These are phyloP conservation scores for Neopestalotiopsis sp. DNA, from an alignment of 2,329 filamentous ascomycete species.

Conservation along the genomic window DNA sequence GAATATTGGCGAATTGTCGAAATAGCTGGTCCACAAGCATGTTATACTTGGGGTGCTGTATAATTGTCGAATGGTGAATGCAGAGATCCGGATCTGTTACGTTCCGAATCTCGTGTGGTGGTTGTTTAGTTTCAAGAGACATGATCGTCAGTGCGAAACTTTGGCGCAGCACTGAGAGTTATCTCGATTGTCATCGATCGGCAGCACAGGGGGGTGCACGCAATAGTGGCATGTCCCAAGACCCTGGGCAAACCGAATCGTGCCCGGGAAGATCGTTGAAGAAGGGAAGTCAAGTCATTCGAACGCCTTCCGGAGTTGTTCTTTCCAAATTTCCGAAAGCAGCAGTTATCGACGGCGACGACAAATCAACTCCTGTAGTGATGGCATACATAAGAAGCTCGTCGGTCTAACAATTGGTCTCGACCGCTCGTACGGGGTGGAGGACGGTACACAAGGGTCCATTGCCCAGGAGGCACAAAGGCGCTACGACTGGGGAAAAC, in stretches of 20 bases:
- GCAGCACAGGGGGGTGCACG: no score
- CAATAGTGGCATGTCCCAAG: no score
- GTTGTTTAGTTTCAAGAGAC: background rate
- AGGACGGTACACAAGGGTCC: conserved; percentile 5
- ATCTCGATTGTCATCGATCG: background rate
- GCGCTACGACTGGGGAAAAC: conserved; percentile 7
- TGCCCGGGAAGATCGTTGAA: background rate
- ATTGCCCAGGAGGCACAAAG: conserved; percentile 8
- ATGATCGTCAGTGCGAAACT: background rate
- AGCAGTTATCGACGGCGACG: conserved; percentile 13
- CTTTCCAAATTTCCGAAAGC: background rate
- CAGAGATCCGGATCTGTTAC: background rate
- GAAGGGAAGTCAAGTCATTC: background rate
- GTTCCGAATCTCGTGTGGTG: background rate
- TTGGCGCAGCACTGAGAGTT: background rate
- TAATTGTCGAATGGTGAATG: conserved; percentile 4
- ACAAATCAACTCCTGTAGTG: conserved; percentile 5
- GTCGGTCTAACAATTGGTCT: background rate
- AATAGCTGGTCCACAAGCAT: background rate
- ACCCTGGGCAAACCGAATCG: background rate
- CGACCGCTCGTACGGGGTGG: background rate
- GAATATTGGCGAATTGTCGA: background rate
- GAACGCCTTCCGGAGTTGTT: background rate
- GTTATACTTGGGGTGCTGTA: background rate
- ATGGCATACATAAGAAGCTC: conserved; percentile 2